phyloP scores from a whole-genome alignment of 179 eudicot genomes.

The Vitellaria paradoxa region DNA sequence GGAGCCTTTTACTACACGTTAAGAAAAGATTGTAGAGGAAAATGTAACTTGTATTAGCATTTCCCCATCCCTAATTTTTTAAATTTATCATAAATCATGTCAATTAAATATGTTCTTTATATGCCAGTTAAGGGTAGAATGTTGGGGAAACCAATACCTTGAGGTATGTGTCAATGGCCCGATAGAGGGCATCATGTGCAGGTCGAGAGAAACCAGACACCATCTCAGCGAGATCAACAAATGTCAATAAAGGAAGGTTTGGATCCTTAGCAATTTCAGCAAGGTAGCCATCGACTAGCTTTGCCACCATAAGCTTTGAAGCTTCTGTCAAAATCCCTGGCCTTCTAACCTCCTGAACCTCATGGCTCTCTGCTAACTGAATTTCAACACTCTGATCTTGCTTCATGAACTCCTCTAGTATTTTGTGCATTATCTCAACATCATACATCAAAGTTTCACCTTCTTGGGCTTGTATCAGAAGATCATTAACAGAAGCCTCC shows the following conservation, averaged over 20 bases:
- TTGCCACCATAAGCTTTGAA: constrained; percentile 91
- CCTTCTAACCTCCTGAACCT: constrained; percentile 36
- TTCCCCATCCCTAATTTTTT: not conserved
- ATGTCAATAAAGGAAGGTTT: constrained; percentile 58
- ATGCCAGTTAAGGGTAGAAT: not conserved
- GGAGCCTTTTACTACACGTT: not conserved
- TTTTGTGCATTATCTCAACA: constrained; percentile 49
- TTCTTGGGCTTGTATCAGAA: constrained; percentile 57
- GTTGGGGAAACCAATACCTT: constrained; percentile 46
- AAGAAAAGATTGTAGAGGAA: not conserved
- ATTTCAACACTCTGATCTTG: constrained; percentile 48
- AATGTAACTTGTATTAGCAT: not conserved
- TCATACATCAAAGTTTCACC: constrained; percentile 57
- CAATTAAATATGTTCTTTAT: not conserved
- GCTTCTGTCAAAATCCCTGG: constrained; percentile 77
- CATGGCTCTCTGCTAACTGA: constrained; percentile 36
- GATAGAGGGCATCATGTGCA: constrained; percentile 83
- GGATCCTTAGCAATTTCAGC: constrained; percentile 81
- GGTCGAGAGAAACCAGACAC: constrained; percentile 72
- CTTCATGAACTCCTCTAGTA: constrained; percentile 61
- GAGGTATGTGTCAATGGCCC: constrained; percentile 88
- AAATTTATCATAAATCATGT: not conserved
- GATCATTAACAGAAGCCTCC: constrained; percentile 75
- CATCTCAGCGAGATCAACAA: constrained; percentile 71
- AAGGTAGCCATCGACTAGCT: constrained; percentile 80